Evolutionary conservation across 768 basidiomycete species (phyloP).

Genomic region (Suillus tomentosus): DNA sequence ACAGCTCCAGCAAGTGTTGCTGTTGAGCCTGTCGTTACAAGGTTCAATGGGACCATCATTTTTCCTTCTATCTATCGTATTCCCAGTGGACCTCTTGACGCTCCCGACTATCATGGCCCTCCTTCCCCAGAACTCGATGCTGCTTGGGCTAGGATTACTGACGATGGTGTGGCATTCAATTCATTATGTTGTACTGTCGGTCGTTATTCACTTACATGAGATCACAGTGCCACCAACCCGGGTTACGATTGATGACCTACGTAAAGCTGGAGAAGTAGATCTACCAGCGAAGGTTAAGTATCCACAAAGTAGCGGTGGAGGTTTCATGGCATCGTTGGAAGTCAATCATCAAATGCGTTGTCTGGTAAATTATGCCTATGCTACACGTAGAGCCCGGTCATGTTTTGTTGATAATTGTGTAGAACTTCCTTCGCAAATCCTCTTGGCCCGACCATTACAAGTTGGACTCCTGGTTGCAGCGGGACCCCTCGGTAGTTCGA

Average conservation of each 20-base stretch:
- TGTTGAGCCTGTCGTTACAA: constrained; percentile 12
- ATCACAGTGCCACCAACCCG: constrained; percentile 11
- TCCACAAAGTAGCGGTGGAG: constrained; percentile 15
- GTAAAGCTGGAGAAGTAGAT: constrained; percentile 11
- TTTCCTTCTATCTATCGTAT: constrained; percentile 12
- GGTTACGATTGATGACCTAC: constrained; percentile 10
- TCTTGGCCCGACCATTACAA: constrained; percentile 14
- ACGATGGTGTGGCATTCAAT: constrained; percentile 8
- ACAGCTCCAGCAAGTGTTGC: constrained; percentile 16
- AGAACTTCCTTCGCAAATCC: constrained; percentile 17
- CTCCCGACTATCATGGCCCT: neutral
- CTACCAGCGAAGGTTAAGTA: constrained; percentile 12
- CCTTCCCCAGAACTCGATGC: neutral
- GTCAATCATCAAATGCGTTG: constrained; percentile 16
- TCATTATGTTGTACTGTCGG: neutral
- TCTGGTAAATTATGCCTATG: constrained; percentile 9
- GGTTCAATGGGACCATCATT: constrained; percentile 11
- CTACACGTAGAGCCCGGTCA: neutral
- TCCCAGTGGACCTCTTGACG: neutral
- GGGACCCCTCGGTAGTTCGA: neutral
- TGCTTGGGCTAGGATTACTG: constrained; percentile 2
- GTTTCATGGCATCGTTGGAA: constrained; percentile 17
- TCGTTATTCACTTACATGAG: neutral
- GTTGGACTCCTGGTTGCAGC: constrained; percentile 13
- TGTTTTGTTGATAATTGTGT: neutral